Conservation (phyloP, 805 yeast species). For the Saturnispora saitoi region DNA sequence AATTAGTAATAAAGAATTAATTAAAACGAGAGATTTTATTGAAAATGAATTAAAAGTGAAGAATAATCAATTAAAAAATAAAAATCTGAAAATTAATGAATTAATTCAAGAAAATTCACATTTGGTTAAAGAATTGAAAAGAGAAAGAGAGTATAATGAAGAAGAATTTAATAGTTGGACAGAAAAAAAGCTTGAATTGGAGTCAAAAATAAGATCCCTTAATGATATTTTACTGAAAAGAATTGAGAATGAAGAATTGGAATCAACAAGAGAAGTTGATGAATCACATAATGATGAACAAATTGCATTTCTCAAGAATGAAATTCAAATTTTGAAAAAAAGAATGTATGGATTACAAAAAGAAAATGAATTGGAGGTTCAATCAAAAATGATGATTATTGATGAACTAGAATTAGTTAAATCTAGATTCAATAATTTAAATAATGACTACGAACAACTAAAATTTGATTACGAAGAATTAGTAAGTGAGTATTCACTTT, state of each 20-base stretch:
- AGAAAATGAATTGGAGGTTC: slow-evolving; percentile 45
- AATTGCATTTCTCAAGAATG: slow-evolving; percentile 12
- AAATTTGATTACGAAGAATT: slow-evolving; percentile 25
- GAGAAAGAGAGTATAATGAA: slow-evolving; percentile 26
- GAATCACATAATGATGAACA: slow-evolving; percentile 1
- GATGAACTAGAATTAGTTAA: slow-evolving; percentile 46
- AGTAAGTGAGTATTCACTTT: slow-evolving; percentile 17
- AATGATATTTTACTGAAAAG: slow-evolving; percentile 12
- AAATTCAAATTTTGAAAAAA: slow-evolving; percentile 21
- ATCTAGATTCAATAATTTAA: slow-evolving; percentile 27
- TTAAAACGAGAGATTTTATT: slow-evolving; percentile 29
- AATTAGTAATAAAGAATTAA: slow-evolving; percentile 23
- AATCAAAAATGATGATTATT: slow-evolving; percentile 42
- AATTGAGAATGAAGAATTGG: slow-evolving; percentile 5
- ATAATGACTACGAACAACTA: slow-evolving; percentile 21
- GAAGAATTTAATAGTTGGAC: slow-evolving; percentile 26
- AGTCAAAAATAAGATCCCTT: slow-evolving; percentile 21
- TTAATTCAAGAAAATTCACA: slow-evolving; percentile 21
- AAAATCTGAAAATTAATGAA: slow-evolving; percentile 22
- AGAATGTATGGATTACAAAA: slow-evolving; percentile 34
- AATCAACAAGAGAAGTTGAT: slow-evolving; percentile 5
- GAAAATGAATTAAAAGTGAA: slow-evolving; percentile 27
- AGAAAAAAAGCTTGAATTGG: slow-evolving; percentile 20
- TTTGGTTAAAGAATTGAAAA: slow-evolving; percentile 19
- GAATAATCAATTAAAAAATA: slow-evolving; percentile 22